A percentile compares a stretch with the other conserved stretches of the same genome.
phyloP scores from a whole-genome alignment of 805 yeast genomes.

The Candida gorgasii region DNA sequence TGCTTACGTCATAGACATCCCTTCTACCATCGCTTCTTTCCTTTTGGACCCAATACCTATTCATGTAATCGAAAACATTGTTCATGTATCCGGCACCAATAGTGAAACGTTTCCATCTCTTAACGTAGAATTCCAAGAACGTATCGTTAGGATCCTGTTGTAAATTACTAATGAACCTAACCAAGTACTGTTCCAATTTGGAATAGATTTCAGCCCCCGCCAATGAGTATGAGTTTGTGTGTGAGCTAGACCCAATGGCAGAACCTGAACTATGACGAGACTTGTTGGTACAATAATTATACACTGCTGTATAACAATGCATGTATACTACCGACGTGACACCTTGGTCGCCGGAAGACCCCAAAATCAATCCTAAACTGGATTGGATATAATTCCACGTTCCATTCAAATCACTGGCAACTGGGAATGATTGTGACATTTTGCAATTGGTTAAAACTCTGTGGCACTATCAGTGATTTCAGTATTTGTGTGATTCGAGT shows the following conservation, averaged over 20 bases:
- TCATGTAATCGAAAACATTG: slow-evolving; percentile 93
- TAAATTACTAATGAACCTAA: slow-evolving; percentile 54
- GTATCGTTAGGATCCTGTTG: slow-evolving; percentile 58
- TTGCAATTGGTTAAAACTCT: neutral
- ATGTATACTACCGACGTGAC: slow-evolving; percentile 73
- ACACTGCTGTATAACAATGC: slow-evolving; percentile 89
- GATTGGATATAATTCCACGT: slow-evolving; percentile 83
- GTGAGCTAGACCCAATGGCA: slow-evolving; percentile 11
- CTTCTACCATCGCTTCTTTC: slow-evolving; percentile 92
- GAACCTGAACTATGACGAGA: slow-evolving; percentile 42
- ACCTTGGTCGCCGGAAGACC: slow-evolving; percentile 65
- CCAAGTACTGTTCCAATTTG: slow-evolving; percentile 66
- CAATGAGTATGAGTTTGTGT: slow-evolving; percentile 45
- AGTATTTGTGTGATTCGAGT: too few relatives aligned
- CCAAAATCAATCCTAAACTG: slow-evolving; percentile 67
- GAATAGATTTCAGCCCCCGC: slow-evolving; percentile 90
- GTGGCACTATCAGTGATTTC: too few relatives aligned
- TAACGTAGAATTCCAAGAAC: slow-evolving; percentile 79
- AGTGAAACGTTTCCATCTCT: slow-evolving; percentile 85
- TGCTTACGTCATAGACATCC: slow-evolving; percentile 87
- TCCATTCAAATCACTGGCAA: slow-evolving; percentile 60
- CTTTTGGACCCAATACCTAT: slow-evolving; percentile 96
- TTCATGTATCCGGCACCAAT: slow-evolving; percentile 90
- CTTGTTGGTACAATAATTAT: slow-evolving; percentile 86
- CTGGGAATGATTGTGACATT: slow-evolving; percentile 38